A percentile compares a stretch with the other conserved stretches of the same genome.
Conservation (phyloP, 108 stramenopile genomes). For the Nannochloropsis gaditana region DNA sequence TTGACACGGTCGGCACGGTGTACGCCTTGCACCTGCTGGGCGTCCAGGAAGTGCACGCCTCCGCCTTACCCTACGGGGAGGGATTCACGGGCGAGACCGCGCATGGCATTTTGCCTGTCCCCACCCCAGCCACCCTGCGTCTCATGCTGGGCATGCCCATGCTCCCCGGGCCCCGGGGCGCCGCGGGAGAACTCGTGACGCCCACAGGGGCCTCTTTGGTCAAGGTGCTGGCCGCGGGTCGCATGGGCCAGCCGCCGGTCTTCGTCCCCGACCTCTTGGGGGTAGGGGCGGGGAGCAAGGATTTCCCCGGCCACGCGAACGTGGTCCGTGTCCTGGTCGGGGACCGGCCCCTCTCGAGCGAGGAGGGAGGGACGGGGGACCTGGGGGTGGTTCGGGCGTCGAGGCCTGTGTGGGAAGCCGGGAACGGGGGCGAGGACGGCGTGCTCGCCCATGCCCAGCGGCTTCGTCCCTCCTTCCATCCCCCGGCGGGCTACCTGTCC, state of each 20-base stretch:
- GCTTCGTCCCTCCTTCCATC: not conserved
- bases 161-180: slow-evolving; percentile 66
- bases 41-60: slow-evolving; percentile 63
- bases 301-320: slow-evolving; percentile 80
- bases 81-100: slow-evolving; percentile 71
- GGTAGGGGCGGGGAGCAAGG: slow-evolving; percentile 82
- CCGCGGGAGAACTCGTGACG: slow-evolving; percentile 78
- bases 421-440: not conserved
- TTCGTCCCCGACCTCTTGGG: slow-evolving; percentile 60
- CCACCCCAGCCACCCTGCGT: slow-evolving; percentile 78
- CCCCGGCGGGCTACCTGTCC: not conserved
- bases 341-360: slow-evolving; percentile 30
- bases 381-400: slow-evolving; percentile 18
- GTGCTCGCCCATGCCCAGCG: not conserved
- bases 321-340: slow-evolving; percentile 73
- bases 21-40: slow-evolving; percentile 67
- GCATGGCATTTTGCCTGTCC: slow-evolving; percentile 85
- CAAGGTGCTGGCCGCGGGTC: slow-evolving; percentile 57
- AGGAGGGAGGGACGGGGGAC: slow-evolving; percentile 1
- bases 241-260: slow-evolving; percentile 64
- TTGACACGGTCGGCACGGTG: slow-evolving; percentile 81
- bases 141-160: slow-evolving; percentile 75
- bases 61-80: slow-evolving; percentile 72
- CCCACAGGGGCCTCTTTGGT: slow-evolving; percentile 82
- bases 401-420: not conserved